Base-by-base conservation (phyloP, 306 rosid genomes). In the Cucurbita pepo region DNA sequence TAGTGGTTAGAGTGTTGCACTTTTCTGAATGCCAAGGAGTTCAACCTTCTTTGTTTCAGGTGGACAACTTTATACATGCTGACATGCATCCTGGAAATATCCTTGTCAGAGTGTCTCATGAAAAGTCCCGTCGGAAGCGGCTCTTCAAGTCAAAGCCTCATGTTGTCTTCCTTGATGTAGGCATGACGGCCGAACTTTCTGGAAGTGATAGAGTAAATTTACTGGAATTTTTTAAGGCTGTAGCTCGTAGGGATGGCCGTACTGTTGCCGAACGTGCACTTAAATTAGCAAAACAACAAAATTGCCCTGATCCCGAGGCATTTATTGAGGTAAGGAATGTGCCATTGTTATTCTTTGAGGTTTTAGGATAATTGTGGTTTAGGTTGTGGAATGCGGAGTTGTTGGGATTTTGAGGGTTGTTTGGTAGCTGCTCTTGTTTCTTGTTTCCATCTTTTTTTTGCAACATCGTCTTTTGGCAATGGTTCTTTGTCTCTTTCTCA, bases 11-110 rank as follows among this genome's bases (percentile, higher is more conserved):
- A 65, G 38, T 65, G 54, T 75, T 69, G 56, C 21, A 34, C 69
- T 66, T 76, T 81, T 80, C 56, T 81, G 83, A 79, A 58, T 81
- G 80, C 83, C 59, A 72, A 63, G 38, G 41, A 54, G 71, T 60
- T 65, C 59, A 43, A 51, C 34, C 82, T 78, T 80, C 72, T 86
- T 76, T 79, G 83, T 63, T 86, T 81, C 96, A 94, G 99, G 99
- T 91, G 84, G 99, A 94, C 90, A 94, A 94, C 89, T 94, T 94
- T 85, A 89, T 94, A 75, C 99, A 94, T 77, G 99, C 99, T 54
- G 99, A 94, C 79, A 94, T 94, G 99, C 99, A 94, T 89, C 99
- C 99, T 75, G 99, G 99, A 81, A 94, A 94, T 84, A 94, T 94
- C 88, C 97, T 94, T 71, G 99, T 94, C 71, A 91, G 97, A 60